Conservation (phyloP, 257 asterid species). For the Nicotiana obtusifolia region DNA sequence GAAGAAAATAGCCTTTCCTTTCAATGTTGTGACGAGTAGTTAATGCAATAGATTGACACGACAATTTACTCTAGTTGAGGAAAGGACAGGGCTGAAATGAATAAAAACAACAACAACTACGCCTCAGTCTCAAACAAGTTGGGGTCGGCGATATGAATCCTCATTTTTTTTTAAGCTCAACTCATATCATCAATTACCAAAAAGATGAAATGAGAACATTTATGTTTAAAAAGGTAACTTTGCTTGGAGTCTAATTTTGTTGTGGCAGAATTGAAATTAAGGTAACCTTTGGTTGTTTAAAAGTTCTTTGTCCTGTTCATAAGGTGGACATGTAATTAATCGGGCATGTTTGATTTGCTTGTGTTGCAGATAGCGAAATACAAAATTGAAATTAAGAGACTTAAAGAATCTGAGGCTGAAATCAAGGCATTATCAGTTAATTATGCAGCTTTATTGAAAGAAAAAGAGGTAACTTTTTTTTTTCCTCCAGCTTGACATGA, state of each 20-base stretch:
- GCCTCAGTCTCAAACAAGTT: too few relatives aligned
- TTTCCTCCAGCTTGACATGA: slow-evolving; percentile 1
- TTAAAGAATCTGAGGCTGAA: slow-evolving; percentile 92
- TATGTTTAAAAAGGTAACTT: neutral
- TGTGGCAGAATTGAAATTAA: neutral
- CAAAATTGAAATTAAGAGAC: slow-evolving; percentile 71
- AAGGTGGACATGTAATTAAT: neutral
- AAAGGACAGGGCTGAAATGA: neutral
- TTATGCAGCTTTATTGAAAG: slow-evolving; percentile 88
- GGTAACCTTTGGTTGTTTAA: neutral
- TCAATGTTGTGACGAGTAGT: neutral
- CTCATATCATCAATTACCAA: too few relatives aligned
- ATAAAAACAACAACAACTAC: too few relatives aligned
- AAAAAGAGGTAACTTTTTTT: slow-evolving; percentile 63
- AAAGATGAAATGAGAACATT: neutral
- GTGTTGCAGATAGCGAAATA: slow-evolving; percentile 54
- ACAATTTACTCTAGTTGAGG: neutral
- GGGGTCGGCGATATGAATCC: too few relatives aligned
- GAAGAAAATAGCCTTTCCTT: neutral
- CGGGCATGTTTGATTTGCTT: neutral
- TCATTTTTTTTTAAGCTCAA: too few relatives aligned
- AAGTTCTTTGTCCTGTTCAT: neutral
- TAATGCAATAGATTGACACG: neutral
- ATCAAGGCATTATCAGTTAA: slow-evolving; percentile 86
- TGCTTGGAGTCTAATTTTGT: neutral